phyloP scores from a whole-genome alignment of 2,329 filamentous ascomycete species.

The Fusarium nanum region DNA sequence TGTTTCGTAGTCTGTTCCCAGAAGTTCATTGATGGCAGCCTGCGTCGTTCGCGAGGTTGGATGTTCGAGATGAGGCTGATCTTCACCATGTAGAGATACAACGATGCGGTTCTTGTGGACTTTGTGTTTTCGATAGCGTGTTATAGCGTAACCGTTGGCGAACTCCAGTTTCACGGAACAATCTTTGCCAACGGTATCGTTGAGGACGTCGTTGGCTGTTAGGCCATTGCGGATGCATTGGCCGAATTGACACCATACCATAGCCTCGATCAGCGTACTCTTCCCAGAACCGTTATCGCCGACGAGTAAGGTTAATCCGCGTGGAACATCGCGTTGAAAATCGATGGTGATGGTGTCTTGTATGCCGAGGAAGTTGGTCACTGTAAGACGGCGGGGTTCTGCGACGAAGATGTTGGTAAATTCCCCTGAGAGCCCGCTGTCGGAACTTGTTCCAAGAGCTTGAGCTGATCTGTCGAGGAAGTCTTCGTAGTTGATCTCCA shows the following conservation, averaged over 20 bases:
- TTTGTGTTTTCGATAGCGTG: constrained; percentile 35
- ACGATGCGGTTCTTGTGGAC: constrained; percentile 23
- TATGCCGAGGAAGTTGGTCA: constrained; percentile 41
- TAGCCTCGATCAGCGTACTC: constrained; percentile 35
- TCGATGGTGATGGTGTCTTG: constrained; percentile 27
- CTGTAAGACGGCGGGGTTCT: constrained; percentile 29
- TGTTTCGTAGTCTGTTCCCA: constrained; percentile 34
- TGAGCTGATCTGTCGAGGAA: constrained; percentile 27
- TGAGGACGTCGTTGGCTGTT: constrained; percentile 30
- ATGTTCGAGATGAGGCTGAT: constrained; percentile 24
- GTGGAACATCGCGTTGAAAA: constrained; percentile 24
- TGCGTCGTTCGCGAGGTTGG: constrained; percentile 22
- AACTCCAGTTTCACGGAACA: constrained; percentile 39
- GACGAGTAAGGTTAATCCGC: constrained; percentile 32
- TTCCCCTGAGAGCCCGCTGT: constrained; percentile 2
- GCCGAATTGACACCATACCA: constrained; percentile 39
- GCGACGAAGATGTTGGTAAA: constrained; percentile 32
- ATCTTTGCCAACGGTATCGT: constrained; percentile 32
- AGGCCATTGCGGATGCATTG: constrained; percentile 30
- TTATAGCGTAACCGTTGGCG: constrained; percentile 37
- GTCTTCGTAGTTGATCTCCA: constrained; percentile 9
- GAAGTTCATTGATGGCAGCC: constrained; percentile 30
- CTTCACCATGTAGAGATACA: constrained; percentile 19
- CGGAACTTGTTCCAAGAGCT: constrained; percentile 2
- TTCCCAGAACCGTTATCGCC: constrained; percentile 42